Base-by-base conservation (phyloP, 139 green algal genomes). In the Dunaliella primolecta region DNA sequence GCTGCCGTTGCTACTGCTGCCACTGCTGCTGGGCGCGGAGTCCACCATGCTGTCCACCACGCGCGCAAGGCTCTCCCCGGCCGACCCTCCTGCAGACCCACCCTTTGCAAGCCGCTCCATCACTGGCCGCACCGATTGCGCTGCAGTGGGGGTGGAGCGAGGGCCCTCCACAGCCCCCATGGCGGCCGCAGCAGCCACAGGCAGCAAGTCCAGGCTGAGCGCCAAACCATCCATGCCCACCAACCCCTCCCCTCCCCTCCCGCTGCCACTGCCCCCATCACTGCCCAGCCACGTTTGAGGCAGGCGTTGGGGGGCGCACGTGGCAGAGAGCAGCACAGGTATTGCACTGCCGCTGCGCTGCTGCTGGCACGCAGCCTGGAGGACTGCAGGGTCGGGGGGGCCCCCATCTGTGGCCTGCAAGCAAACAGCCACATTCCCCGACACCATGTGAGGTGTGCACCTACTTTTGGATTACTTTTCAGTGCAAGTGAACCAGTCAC, bases 321-420 rank as follows among this genome's bases (percentile, higher is more conserved):
- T 36, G 56, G 64, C 23, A 1, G 31, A 56, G 30, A 46, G 34
- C 38, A 94, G 80, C 29, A 95, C 86, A 2, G 92, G 91, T 72
- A 96, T 94, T 84, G 89, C 86, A 81, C 85, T 92, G 79, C 91
- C 92, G 79, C 90, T 94, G 84, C 88, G 89, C 87, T 96, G 93
- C 36, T 89, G 85, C 29, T 36, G 35, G 27, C 81, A 82, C 1
- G 91, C 88, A 27, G 84, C 89, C n/a, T 75, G 2, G 0, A 90
- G 82, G 2, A 88, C 88, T 0, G 56, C 71, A 0, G 83, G 30
- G 31, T 23, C 75, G 24, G 88, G 85, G 7, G 87, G 75, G 2
- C 35, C 34, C 11, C 89, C 89, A 33, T 64, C 70, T 0, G 82
- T 7, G 23, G 71, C 84, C 87, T 92, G 87, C 23, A 36, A 34